Evolutionary conservation across 2,329 filamentous ascomycete genomes (phyloP), one percentile per base, ranked within the genome.

Genomic region (Penicillium brevicompactum): DNA sequence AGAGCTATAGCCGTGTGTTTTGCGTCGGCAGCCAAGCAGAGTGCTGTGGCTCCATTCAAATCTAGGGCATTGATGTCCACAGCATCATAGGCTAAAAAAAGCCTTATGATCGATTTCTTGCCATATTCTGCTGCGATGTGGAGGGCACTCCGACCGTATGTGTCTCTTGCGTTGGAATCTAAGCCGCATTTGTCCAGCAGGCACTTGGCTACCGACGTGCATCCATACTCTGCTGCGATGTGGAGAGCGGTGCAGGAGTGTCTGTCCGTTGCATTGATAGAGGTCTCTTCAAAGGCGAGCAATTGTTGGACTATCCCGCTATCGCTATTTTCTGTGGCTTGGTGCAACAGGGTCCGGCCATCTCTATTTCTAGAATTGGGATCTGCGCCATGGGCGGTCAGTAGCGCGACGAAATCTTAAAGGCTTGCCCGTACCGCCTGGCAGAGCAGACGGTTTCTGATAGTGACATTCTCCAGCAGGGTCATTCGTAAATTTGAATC

Each of bases 111-210:
- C 30, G 45, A 46, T 22, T 48, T 53, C 24, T 53, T 30, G 51
- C 45, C 45, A 48, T 53, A 44, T 48, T 53, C 45, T 48, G 51
- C 51, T 48, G 45, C 51, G 38, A 53, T 53, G 14, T 53, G 51
- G 9, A 53, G 44, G 45, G 51, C 43, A 7, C 44, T 48, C 14
- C 51, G 45, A 53, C 51, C 51, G 45, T 53, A 53, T 10, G 7
- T 53, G 38, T 53, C 51, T 44, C 37, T 53, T 41, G 51, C 45
- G 37, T 31, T 46, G 21, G 8, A 42, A 42, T 22, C n/a, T 42
- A 42, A 21, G 16, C 40, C 40, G 40, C 40, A 22, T 42, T 42
- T 42, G 16, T 14, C 40, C 40, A 42, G 40, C 16, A 42, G 40
- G 16, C 16, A n/a, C n/a, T n/a, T n/a, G n/a, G n/a, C n/a, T n/a